A percentile compares a stretch with the other conserved stretches of the same genome.
Conservation (phyloP, 2,329 filamentous ascomycete genomes). For the Colletotrichum gigasporum region DNA sequence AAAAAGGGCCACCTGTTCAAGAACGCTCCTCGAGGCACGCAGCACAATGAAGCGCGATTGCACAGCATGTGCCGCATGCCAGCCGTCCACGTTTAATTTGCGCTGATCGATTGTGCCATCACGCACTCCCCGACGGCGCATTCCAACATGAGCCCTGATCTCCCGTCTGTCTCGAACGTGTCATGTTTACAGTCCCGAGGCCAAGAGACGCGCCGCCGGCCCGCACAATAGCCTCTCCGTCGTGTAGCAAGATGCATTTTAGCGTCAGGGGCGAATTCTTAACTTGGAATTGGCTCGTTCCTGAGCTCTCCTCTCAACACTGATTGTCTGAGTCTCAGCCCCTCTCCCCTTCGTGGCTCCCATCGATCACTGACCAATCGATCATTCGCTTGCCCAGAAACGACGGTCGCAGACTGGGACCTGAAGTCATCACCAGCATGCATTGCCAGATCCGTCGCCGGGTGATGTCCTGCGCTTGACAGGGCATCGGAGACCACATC, state of each 20-base stretch:
- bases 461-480: not conserved
- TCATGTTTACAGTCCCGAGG: conserved; percentile 13
- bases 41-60: conserved; percentile 8
- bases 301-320: not conserved
- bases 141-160: not conserved
- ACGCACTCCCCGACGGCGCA: not conserved
- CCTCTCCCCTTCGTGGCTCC: not conserved
- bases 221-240: not conserved
- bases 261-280: not conserved
- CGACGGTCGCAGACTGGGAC: not conserved
- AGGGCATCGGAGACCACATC: not conserved
- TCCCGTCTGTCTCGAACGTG: not conserved
- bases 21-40: conserved; percentile 10
- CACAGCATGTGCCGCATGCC: conserved; percentile 13
- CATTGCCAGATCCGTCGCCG: not conserved
- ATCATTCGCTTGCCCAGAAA: not conserved
- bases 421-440: not conserved
- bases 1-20: conserved; percentile 13
- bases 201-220: not conserved
- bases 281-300: conserved; percentile 13
- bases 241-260: conserved; percentile 12
- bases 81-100: conserved; percentile 18
- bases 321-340: too few relatives aligned
- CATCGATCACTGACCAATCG: not conserved
- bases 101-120: conserved; percentile 17